A percentile compares a stretch with the other conserved stretches of the same genome.
Evolutionary conservation across 257 asterid species (phyloP).

Genomic region (Solanum pennellii): DNA sequence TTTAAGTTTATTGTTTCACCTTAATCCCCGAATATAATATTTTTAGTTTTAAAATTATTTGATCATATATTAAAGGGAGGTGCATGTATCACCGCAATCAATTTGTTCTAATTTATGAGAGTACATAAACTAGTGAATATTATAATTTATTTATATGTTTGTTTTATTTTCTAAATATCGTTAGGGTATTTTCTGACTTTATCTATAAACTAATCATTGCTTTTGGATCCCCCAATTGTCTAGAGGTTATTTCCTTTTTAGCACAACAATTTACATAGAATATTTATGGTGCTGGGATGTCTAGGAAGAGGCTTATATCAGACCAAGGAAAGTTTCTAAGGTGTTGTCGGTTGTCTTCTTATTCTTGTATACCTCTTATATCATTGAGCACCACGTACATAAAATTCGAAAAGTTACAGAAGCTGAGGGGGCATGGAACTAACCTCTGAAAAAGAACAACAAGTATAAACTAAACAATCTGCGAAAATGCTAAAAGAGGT

Average conservation of each 20-base stretch:
- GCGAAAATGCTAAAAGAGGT: no score
- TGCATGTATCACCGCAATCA: not conserved
- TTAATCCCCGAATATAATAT: not conserved
- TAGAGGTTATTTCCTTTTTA: constrained; percentile 68
- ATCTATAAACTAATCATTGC: not conserved
- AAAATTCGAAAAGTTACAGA: no score
- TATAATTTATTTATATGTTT: not conserved
- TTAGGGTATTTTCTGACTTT: not conserved
- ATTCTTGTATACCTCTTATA: not conserved
- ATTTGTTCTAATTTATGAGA: not conserved
- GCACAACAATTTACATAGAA: constrained; percentile 75
- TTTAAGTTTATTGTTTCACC: not conserved
- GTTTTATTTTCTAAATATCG: not conserved
- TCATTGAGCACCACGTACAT: not conserved
- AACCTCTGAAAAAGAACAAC: no score
- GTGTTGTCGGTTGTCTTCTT: constrained; percentile 25
- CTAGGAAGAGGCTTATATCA: constrained; percentile 69
- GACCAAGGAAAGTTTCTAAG: constrained; percentile 84
- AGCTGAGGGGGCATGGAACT: no score
- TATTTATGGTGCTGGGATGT: constrained; percentile 80
- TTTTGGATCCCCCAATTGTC: constrained; percentile 43
- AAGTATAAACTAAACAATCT: no score
- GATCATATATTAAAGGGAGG: not conserved
- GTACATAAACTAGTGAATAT: not conserved
- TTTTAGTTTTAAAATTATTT: not conserved